These are phyloP conservation scores for Cyclotella distinguenda DNA, from an alignment of 108 stramenopile genomes.

Conservation along the genomic window DNA sequence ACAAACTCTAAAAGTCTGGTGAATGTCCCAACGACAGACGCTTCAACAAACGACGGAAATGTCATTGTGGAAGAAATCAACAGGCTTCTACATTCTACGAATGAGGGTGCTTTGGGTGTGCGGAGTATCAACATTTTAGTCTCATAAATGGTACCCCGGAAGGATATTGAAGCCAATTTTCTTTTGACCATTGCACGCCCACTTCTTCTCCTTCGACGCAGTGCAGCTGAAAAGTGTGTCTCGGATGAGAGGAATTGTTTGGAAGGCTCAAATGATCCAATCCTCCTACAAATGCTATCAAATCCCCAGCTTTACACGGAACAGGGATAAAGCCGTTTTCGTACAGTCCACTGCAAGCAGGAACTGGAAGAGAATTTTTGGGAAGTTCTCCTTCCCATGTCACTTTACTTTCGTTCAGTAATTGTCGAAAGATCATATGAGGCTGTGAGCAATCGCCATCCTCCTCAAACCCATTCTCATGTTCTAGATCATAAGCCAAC, in stretches of 20 bases:
- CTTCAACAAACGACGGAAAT: no score
- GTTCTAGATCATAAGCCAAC: constrained; percentile 13
- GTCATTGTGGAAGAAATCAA: constrained; percentile 14
- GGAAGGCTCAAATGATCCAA: constrained; percentile 91
- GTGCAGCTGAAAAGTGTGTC: constrained; percentile 94
- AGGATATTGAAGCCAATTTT: constrained; percentile 94
- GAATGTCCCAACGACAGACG: constrained; percentile 10
- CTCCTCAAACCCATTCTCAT: constrained; percentile 8
- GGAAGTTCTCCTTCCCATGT: constrained; percentile 79
- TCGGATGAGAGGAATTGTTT: constrained; percentile 57
- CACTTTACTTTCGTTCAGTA: constrained; percentile 10
- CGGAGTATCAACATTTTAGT: not conserved
- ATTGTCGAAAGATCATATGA: constrained; percentile 48
- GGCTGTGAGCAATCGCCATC: constrained; percentile 34
- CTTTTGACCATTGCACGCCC: constrained; percentile 74
- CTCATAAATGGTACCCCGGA: constrained; percentile 52
- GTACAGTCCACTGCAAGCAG: constrained; percentile 50
- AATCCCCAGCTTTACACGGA: constrained; percentile 86
- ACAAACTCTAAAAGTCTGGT: no score
- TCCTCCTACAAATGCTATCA: constrained; percentile 81
- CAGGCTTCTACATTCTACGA: no score
- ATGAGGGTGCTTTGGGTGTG: not conserved
- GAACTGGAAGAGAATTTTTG: constrained; percentile 30
- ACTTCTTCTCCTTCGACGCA: constrained; percentile 77
- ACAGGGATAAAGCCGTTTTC: constrained; percentile 81